phyloP scores from a whole-genome alignment of 371 early-diverging fungal genomes.

The Rozella allomycis region DNA sequence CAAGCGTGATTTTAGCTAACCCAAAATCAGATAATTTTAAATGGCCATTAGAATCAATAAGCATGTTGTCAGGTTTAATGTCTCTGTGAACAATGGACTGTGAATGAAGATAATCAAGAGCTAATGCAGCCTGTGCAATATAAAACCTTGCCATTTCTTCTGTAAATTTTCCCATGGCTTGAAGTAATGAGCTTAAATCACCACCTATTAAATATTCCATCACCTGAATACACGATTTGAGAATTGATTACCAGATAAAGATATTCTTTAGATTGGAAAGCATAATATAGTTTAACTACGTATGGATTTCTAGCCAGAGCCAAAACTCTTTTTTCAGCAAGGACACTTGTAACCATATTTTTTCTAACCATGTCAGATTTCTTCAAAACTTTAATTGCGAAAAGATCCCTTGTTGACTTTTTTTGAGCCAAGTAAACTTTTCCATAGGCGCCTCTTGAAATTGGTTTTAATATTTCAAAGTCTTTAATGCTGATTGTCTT shows the following conservation, averaged over 20 bases:
- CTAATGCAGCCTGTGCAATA: constrained; percentile 24
- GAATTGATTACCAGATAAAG: constrained; percentile 26
- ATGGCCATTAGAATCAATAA: constrained; percentile 53
- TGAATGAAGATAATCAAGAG: constrained; percentile 29
- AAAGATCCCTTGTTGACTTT: constrained; percentile 55
- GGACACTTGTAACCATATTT: constrained; percentile 79
- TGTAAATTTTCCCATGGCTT: constrained; percentile 15
- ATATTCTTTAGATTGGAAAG: constrained; percentile 15
- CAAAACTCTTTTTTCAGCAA: constrained; percentile 71
- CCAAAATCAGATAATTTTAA: constrained; percentile 86
- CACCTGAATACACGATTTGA: constrained; percentile 1
- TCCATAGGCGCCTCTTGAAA: constrained; percentile 68
- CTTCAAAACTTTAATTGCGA: constrained; percentile 75
- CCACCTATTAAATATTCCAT: constrained; percentile 7
- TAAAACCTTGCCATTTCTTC: constrained; percentile 24
- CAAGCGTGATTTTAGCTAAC: constrained; percentile 40
- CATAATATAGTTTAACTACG: constrained; percentile 36
- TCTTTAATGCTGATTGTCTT: constrained; percentile 48
- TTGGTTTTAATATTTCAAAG: constrained; percentile 65
- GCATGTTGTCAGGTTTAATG: constrained; percentile 51
- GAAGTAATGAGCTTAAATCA: constrained; percentile 23
- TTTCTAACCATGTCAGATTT: constrained; percentile 77
- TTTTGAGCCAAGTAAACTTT: constrained; percentile 64
- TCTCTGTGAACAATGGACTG: constrained; percentile 47
- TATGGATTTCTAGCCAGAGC: constrained; percentile 35